Evolutionary conservation across 2,329 filamentous ascomycete genomes (phyloP), one percentile per base, ranked within the genome.

Genomic region (Aspergillus sp.): DNA sequence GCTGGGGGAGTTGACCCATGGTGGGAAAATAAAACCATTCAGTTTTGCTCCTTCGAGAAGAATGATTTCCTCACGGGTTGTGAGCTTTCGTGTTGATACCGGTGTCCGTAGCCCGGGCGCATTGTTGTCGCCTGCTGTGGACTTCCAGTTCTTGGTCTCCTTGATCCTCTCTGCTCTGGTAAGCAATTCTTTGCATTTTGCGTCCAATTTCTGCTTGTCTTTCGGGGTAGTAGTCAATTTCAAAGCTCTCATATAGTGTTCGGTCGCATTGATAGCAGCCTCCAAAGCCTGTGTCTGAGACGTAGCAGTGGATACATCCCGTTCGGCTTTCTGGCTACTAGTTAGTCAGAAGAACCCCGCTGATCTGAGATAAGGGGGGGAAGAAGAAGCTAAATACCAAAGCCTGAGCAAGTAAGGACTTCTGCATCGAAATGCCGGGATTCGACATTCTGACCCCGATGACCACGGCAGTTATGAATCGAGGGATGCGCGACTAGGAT

Each of bases 11-110:
- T 66, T 67, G n/a, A 78, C 78, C 93, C 93, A 98, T 0, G 87
- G 89, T 8, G 86, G 89, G 53, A 95, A 97, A 13, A 85, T 76
- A 57, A 83, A 86, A 1, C 86, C 88, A 60, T 95, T 88, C 13
- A 98, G 75, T 43, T 82, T 85, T 5, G 90, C 93, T 4, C 85
- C 82, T 58, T 84, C 82, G 2, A 87, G 72, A 7, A 97, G 67
- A 40, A 96, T 82, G 28, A 86, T 83, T 58, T 90, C 77, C 65
- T 95, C 90, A 11, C 76, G 74, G 5, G 77, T 85, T 2, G 87
- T 77, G 10, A 86, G 72, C 44, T 77, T 73, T 42, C 86, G 77
- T 7, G 70, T 76, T 26, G 79, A 81, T 3, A 65, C 48, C 2
- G 78, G 78, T 49, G 74, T 72, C 36, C 61, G 66, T 31, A 74